Conservation (phyloP, 805 yeast genomes). For the Ogataea minuta region DNA sequence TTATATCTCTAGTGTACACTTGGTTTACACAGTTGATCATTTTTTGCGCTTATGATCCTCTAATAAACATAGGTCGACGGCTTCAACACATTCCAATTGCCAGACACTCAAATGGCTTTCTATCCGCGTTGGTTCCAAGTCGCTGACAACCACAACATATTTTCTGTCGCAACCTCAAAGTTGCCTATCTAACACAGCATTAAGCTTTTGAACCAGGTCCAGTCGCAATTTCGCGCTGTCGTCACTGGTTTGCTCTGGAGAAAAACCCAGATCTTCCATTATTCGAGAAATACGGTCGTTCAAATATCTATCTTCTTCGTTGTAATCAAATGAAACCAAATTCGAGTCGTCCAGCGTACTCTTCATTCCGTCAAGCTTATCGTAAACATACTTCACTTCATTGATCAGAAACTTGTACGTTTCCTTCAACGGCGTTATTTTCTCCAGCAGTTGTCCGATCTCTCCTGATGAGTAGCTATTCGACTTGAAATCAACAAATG, state of each 20-base stretch:
- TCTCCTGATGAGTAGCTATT: constrained; percentile 2
- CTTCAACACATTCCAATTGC: no score
- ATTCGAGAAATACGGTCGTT: constrained; percentile 18
- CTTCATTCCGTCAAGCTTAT: constrained; percentile 16
- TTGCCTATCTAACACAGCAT: constrained; percentile 11
- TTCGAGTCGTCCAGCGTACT: constrained; percentile 11
- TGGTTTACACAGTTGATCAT: no score
- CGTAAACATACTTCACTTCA: constrained; percentile 25
- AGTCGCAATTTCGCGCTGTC: constrained; percentile 6
- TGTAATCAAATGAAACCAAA: constrained; percentile 9
- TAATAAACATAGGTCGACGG: not conserved
- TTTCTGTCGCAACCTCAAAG: constrained; percentile 3
- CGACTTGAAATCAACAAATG: constrained; percentile 13
- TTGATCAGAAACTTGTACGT: constrained; percentile 26
- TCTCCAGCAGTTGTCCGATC: constrained; percentile 10
- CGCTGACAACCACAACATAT: not conserved
- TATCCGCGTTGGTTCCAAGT: no score
- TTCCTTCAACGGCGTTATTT: constrained; percentile 28
- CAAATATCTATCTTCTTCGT: constrained; percentile 21
- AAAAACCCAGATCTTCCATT: constrained; percentile 13
- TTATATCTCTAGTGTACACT: constrained; percentile 5
- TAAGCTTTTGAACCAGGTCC: constrained; percentile 17
- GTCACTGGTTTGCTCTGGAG: not conserved
- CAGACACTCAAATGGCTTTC: no score
- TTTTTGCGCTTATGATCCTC: constrained; percentile 1